phyloP scores from a whole-genome alignment of 495 filamentous ascomycete genomes.

The Aspergillus ellipticus region DNA sequence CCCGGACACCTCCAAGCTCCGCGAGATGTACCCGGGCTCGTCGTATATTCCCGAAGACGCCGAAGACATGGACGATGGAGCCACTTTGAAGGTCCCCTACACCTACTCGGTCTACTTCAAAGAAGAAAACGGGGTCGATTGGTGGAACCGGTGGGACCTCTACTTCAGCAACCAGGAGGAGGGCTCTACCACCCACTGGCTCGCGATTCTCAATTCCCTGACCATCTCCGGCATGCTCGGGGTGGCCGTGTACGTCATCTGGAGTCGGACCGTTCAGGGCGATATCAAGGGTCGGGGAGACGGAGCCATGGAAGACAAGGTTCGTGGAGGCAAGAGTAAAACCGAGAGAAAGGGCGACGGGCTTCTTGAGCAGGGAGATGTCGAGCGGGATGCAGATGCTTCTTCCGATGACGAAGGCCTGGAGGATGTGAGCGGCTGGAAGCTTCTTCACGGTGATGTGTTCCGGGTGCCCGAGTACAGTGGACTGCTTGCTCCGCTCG shows the following conservation, averaged over 20 bases:
- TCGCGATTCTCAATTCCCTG: conserved; percentile 88
- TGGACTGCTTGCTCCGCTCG: conserved; percentile 74
- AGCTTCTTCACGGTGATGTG: conserved; percentile 91
- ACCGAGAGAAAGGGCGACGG: conserved; percentile 54
- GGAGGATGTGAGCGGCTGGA: conserved; percentile 91
- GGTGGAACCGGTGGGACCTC: conserved; percentile 84
- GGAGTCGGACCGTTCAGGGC: conserved; percentile 74
- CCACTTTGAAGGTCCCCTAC: conserved; percentile 76
- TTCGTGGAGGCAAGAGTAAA: conserved; percentile 46
- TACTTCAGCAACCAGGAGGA: conserved; percentile 93
- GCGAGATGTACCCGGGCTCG: conserved; percentile 54
- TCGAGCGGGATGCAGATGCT: conserved; percentile 57
- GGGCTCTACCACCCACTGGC: conserved; percentile 81
- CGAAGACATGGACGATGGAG: conserved; percentile 60
- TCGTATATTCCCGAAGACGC: conserved; percentile 55
- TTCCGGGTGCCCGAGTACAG: conserved; percentile 77
- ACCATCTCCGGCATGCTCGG: conserved; percentile 81
- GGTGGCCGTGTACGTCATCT: conserved; percentile 80
- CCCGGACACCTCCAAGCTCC: conserved; percentile 55
- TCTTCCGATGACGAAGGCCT: conserved; percentile 72
- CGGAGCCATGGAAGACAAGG: conserved; percentile 59
- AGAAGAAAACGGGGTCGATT: conserved; percentile 78
- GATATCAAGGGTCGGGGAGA: conserved; percentile 75
- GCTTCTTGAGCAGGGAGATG: conserved; percentile 63
- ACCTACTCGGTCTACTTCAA: conserved; percentile 92